phyloP scores from a whole-genome alignment of 768 basidiomycete genomes.

The Hericium rajendrae region DNA sequence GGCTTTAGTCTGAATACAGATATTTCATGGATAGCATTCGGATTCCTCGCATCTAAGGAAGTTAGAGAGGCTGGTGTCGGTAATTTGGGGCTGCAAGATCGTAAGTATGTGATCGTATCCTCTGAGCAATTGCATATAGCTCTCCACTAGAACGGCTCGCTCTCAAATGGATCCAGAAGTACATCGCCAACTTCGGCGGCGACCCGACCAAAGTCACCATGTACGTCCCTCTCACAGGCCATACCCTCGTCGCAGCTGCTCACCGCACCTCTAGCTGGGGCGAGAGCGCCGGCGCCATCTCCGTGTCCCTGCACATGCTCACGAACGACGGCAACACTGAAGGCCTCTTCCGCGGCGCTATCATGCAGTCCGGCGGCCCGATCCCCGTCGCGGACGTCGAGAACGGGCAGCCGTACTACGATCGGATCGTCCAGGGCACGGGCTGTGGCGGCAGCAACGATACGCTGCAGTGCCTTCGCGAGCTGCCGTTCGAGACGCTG shows the following conservation, averaged over 20 bases:
- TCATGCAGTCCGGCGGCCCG: slow-evolving; percentile 37
- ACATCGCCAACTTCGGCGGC: slow-evolving; percentile 56
- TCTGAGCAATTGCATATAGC: background rate
- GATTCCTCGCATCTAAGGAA: slow-evolving; percentile 44
- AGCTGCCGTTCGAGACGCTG: slow-evolving; percentile 23
- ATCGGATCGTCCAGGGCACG: slow-evolving; percentile 27
- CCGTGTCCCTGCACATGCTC: slow-evolving; percentile 33
- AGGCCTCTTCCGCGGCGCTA: slow-evolving; percentile 32
- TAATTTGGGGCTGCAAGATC: slow-evolving; percentile 62
- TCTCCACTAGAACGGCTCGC: slow-evolving; percentile 38
- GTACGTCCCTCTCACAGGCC: slow-evolving; percentile 22
- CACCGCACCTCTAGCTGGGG: slow-evolving; percentile 29
- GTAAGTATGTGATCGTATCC: slow-evolving; percentile 24
- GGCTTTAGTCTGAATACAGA: background rate
- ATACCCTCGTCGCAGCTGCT: slow-evolving; percentile 1
- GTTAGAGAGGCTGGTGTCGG: slow-evolving; percentile 41
- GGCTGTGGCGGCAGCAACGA: slow-evolving; percentile 27
- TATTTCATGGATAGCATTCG: slow-evolving; percentile 35
- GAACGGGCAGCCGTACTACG: slow-evolving; percentile 29
- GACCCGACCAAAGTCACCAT: slow-evolving; percentile 52
- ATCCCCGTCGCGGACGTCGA: slow-evolving; percentile 21
- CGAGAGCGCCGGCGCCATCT: slow-evolving; percentile 45
- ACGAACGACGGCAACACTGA: slow-evolving; percentile 28
- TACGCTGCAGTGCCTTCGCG: slow-evolving; percentile 35
- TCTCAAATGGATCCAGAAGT: slow-evolving; percentile 56